Evolutionary conservation across 2,329 filamentous ascomycete genomes (phyloP).

Genomic region (Fusarium pininemorale): DNA sequence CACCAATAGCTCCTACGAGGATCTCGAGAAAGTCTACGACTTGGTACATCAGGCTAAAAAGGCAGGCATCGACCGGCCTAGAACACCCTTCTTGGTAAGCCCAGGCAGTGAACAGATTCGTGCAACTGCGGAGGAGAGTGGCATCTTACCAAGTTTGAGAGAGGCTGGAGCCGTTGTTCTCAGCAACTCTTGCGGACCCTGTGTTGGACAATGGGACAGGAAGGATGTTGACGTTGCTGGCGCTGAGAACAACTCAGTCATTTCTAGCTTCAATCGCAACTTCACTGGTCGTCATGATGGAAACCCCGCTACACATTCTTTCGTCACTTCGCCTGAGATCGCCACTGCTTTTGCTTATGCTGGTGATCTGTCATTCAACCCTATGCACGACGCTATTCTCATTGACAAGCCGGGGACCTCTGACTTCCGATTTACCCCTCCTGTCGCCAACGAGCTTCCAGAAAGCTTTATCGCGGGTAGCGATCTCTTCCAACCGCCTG

Average conservation of each 20-base stretch:
- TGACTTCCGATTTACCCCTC: neutral
- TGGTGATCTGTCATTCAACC: constrained; percentile 93
- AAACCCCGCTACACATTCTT: constrained; percentile 57
- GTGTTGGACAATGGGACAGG: constrained; percentile 91
- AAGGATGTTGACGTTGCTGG: constrained; percentile 69
- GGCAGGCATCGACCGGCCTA: constrained; percentile 87
- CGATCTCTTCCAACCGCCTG: neutral
- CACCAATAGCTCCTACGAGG: constrained; percentile 88
- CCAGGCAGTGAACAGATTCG: constrained; percentile 97
- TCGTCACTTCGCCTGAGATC: constrained; percentile 89
- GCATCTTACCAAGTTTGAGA: constrained; percentile 91
- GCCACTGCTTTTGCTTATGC: constrained; percentile 96
- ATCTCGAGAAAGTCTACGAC: constrained; percentile 96
- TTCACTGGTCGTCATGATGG: constrained; percentile 50
- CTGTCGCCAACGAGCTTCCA: neutral
- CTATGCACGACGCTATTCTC: constrained; percentile 75
- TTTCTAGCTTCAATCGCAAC: constrained; percentile 77
- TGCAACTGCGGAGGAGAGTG: constrained; percentile 88
- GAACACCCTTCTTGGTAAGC: constrained; percentile 91
- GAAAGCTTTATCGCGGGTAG: neutral
- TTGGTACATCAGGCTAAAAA: constrained; percentile 77
- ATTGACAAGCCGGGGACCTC: constrained; percentile 65
- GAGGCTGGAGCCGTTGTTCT: constrained; percentile 91
- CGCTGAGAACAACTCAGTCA: constrained; percentile 83
- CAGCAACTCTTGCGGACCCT: neutral